Evolutionary conservation across 176 grass and related monocot species (phyloP).

Genomic region (Carex myosuroides): DNA sequence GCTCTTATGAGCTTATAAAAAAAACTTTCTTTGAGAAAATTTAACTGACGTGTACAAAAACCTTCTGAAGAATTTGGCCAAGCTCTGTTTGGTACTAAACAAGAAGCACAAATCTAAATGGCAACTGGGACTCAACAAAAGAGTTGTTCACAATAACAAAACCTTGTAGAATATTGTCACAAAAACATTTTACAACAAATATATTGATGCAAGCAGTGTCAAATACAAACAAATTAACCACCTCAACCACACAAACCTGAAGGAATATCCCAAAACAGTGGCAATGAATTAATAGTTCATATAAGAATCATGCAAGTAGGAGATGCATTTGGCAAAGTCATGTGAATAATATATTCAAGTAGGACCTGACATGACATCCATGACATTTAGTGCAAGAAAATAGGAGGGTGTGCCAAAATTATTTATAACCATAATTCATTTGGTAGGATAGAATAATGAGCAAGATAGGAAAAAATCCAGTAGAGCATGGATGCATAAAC

Average conservation of each 20-base stretch:
- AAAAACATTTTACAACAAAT: neutral
- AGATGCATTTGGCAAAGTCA: neutral
- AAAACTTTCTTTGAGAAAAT: neutral
- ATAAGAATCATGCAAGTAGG: neutral
- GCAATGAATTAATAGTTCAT: neutral
- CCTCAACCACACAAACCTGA: neutral
- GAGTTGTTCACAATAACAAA: neutral
- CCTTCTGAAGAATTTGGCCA: neutral
- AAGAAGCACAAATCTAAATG: neutral
- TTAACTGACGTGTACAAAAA: neutral
- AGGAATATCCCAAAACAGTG: neutral
- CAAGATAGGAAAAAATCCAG: neutral
- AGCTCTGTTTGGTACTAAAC: neutral
- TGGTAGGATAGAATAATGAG: neutral
- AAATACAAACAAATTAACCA: neutral
- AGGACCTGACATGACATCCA: neutral
- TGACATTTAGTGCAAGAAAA: neutral
- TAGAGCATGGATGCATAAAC: neutral
- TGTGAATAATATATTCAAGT: neutral
- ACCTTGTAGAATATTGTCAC: neutral
- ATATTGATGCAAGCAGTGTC: neutral
- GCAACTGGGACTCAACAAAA: neutral
- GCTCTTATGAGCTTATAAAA: neutral
- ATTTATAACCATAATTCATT: neutral
- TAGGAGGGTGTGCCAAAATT: neutral